These are phyloP conservation scores for Nakazawaea sp. DNA, from an alignment of 805 yeast genomes.

Conservation along the genomic window DNA sequence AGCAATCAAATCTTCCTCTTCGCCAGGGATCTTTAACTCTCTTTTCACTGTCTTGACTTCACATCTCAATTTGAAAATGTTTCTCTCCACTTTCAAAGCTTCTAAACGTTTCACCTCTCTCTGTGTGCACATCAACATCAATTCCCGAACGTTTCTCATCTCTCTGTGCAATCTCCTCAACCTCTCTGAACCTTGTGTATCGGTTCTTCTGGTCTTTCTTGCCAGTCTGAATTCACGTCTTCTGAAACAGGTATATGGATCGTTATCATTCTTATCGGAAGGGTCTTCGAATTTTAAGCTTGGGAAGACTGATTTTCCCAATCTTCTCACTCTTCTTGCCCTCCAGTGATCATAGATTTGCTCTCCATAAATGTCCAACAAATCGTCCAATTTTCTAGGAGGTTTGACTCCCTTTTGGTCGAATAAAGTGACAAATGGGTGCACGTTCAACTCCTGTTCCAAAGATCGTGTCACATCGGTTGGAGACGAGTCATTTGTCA, in stretches of 20 bases:
- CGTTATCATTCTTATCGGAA: conserved; percentile 82
- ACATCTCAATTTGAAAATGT: conserved; percentile 67
- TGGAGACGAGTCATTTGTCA: conserved; percentile 40
- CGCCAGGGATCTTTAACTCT: conserved; percentile 68
- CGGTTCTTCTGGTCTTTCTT: conserved; percentile 93
- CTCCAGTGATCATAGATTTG: conserved; percentile 79
- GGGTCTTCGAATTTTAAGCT: conserved; percentile 79
- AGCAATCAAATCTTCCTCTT: conserved; percentile 74
- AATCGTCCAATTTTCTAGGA: conserved; percentile 37
- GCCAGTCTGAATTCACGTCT: conserved; percentile 93
- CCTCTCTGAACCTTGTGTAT: conserved; percentile 82
- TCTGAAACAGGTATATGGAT: conserved; percentile 93
- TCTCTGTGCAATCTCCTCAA: conserved; percentile 69
- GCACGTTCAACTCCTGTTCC: conserved; percentile 46
- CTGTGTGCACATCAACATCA: conserved; percentile 63
- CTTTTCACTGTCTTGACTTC: conserved; percentile 71
- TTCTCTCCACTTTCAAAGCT: conserved; percentile 52
- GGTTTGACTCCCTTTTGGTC: conserved; percentile 36
- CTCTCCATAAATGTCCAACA: conserved; percentile 56
- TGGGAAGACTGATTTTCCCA: conserved; percentile 71
- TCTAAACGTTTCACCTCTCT: conserved; percentile 65
- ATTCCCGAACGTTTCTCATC: conserved; percentile 64
- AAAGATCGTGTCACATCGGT: conserved; percentile 51
- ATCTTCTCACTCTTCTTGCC: conserved; percentile 56
- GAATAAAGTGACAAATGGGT: conserved; percentile 53